Conservation (phyloP, 352 stramenopile species). For the Phytopythium vexans region DNA sequence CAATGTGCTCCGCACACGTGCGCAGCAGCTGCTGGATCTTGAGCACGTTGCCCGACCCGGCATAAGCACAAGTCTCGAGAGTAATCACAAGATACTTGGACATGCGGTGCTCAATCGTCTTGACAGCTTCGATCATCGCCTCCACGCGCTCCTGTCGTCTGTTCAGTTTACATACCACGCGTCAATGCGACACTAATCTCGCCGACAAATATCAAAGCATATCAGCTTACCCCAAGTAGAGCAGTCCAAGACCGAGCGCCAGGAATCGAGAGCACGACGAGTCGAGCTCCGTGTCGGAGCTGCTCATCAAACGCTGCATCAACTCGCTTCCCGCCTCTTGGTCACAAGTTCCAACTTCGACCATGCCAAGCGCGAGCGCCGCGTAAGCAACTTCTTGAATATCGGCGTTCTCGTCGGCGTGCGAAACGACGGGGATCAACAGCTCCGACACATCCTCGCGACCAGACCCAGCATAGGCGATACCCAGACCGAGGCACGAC, state of each 20-base stretch:
- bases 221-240: slow-evolving; percentile 94
- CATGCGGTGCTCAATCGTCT: slow-evolving; percentile 98
- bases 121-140: slow-evolving; percentile 97
- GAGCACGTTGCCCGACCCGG: slow-evolving; percentile 98
- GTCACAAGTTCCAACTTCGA: slow-evolving; percentile 98
- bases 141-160: slow-evolving; percentile 94
- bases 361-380: slow-evolving; percentile 95
- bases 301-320: slow-evolving; percentile 98
- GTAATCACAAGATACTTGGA: slow-evolving; percentile 96
- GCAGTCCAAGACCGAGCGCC: slow-evolving; percentile 95
- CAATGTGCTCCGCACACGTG: slow-evolving; percentile 96
- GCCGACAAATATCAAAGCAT: background rate
- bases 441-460: slow-evolving; percentile 97
- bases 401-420: slow-evolving; percentile 90
- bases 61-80: slow-evolving; percentile 98
- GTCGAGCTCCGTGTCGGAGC: slow-evolving; percentile 95
- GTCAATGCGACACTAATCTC: background rate
- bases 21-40: slow-evolving; percentile 98
- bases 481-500: slow-evolving; percentile 94
- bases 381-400: slow-evolving; percentile 92
- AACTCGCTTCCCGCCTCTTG: slow-evolving; percentile 96
- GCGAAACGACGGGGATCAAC: slow-evolving; percentile 92
- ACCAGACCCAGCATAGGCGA: slow-evolving; percentile 96
- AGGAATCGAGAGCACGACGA: slow-evolving; percentile 96
- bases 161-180: background rate